Base-by-base conservation (phyloP, 129 eudicot species). In the Cynara cardunculus region DNA sequence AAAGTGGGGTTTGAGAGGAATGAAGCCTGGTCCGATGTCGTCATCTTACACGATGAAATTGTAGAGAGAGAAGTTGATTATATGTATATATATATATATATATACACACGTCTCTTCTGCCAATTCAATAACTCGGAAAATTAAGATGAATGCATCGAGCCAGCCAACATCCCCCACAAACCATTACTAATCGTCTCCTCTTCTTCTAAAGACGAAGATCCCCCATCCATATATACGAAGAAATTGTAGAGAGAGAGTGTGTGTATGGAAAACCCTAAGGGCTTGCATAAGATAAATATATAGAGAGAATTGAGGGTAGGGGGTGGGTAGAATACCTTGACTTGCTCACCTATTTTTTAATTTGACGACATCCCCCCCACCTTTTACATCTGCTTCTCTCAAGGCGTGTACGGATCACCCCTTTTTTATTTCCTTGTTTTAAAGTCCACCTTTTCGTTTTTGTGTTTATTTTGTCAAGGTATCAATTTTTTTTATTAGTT, bases 11-110 rank as follows among this genome's bases (percentile, higher is more conserved):
- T 93, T 93, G 98, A 88, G 98, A 90, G 98, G 98, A 93, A 93
- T 93, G 98, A 93, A 93, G 98, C 98, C 98, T 93, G 98, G 98
- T 93, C 98, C 98, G 98, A 89, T 72, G 88, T 86, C 83, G 85
- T 75, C 90, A 86, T 88, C 49, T 19, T 62, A 32, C 16, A 69
- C 53, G 25, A 81, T 66, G 59, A 74, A 67, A 46, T 41, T 66
- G 80, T 19, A 7, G 74, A 39, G 80, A 81, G 80, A 81, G 25
- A 65, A n/a, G 46, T 31, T 64, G 13, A 4, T 5, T 75, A 69
- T n/a, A 26, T 39, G 11, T 31, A 31, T 16, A 7, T 14, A 46
- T 44, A 34, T 24, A 21, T 59, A 30, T 16, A 37, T 18, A 49
- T 14, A 66, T 0, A 39, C 12, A 1, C 9, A 39, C 14, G 39